A percentile compares a stretch with the other conserved stretches of the same genome.
phyloP scores from a whole-genome alignment of 768 basidiomycete species.

The Termitomyces eurrhizus region DNA sequence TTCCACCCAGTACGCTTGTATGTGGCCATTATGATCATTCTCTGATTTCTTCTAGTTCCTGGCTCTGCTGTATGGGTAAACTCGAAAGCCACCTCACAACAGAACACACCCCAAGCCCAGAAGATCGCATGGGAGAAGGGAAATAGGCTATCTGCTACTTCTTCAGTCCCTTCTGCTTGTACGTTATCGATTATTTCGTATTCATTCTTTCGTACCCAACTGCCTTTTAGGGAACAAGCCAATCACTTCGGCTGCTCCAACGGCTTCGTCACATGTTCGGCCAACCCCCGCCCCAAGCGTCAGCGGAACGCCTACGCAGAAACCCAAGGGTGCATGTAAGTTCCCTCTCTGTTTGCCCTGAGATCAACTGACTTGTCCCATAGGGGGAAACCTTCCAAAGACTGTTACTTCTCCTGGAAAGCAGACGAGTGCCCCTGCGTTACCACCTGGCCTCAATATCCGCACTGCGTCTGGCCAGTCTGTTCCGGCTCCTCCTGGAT shows the following conservation, averaged over 20 bases:
- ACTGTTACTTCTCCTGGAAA: not conserved
- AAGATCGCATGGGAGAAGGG: constrained; percentile 20
- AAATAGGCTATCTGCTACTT: not conserved
- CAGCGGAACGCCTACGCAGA: not conserved
- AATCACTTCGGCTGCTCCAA: constrained; percentile 8
- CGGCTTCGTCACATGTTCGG: not conserved
- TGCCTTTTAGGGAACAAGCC: constrained; percentile 19
- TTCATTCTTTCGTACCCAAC: not conserved
- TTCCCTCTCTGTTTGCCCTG: not conserved
- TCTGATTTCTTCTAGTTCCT: constrained; percentile 25
- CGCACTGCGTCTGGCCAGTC: constrained; percentile 4
- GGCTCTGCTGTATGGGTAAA: constrained; percentile 33
- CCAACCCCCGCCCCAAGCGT: not conserved
- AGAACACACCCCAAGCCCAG: constrained; percentile 8
- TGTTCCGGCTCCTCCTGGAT: constrained; percentile 13
- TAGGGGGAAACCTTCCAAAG: constrained; percentile 5
- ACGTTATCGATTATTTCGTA: not conserved
- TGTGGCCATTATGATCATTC: not conserved
- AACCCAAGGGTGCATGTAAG: constrained; percentile 9
- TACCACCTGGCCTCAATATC: constrained; percentile 14
- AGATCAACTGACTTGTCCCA: not conserved
- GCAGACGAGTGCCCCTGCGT: not conserved
- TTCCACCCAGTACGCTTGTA: constrained; percentile 23
- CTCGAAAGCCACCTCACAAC: constrained; percentile 6
- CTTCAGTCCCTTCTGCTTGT: constrained; percentile 5